Percentiles rank a stretch among this genome's conserved stretches.
Evolutionary conservation across 2,329 filamentous ascomycete species (phyloP).

Genomic region (Penicillium capsulatum): DNA sequence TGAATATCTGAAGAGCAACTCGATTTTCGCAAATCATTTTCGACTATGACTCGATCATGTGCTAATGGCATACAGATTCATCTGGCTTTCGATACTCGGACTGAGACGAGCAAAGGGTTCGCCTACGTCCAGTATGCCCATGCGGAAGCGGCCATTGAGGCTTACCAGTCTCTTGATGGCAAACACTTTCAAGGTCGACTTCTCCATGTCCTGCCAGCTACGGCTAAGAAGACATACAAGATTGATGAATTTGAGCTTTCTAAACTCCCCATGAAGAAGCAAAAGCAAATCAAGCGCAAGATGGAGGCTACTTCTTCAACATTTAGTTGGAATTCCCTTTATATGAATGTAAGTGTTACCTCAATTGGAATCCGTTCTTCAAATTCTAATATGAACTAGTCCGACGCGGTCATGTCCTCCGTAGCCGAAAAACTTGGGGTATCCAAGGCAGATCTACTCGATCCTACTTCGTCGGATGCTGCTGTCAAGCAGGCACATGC

Average conservation of each 20-base stretch:
- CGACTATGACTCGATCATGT: conserved; percentile 18
- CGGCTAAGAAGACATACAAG: conserved; percentile 73
- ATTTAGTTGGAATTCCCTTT: conserved; percentile 99
- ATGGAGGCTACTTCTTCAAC: conserved; percentile 69
- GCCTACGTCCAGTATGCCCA: conserved; percentile 78
- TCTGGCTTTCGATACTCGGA: conserved; percentile 66
- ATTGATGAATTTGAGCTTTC: conserved; percentile 86
- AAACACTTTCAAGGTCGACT: conserved; percentile 88
- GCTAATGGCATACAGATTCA: conserved; percentile 67
- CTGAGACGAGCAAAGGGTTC: conserved; percentile 79
- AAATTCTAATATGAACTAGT: conserved; percentile 32
- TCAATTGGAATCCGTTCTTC: background rate
- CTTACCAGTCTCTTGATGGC: conserved; percentile 75
- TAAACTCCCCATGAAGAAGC: conserved; percentile 89
- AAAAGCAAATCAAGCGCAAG: conserved; percentile 83
- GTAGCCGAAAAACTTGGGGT: conserved; percentile 82
- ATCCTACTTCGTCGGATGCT: conserved; percentile 92
- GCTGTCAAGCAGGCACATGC: conserved; percentile 95
- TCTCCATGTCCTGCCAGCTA: conserved; percentile 81
- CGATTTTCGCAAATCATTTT: conserved; percentile 18
- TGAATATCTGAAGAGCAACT: conserved; percentile 64
- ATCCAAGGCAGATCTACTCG: conserved; percentile 83
- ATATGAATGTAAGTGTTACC: conserved; percentile 70
- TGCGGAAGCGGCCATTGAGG: conserved; percentile 67
- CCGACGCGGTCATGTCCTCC: conserved; percentile 85